phyloP scores from a whole-genome alignment of 345 rosid genomes.

The Erucastrum elatum region DNA sequence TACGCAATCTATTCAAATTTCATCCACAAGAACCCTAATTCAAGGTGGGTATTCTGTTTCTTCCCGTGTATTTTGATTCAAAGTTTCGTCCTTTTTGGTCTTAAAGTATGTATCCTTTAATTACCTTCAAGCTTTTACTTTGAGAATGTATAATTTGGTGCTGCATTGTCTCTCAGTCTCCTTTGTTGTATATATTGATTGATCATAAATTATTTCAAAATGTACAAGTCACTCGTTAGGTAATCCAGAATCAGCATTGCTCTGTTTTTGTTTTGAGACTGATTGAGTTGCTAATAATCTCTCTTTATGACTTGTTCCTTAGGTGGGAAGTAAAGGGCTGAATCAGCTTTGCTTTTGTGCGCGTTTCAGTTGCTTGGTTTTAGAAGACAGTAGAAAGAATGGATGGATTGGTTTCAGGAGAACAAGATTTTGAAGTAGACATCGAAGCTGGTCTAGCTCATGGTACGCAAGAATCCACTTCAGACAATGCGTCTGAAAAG shows the following conservation, averaged over 20 bases:
- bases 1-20: neutral
- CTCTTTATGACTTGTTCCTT: slow-evolving; percentile 1
- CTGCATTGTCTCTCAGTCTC: slow-evolving; percentile 12
- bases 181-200: neutral
- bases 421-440: slow-evolving; percentile 52
- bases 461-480: slow-evolving; percentile 24
- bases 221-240: slow-evolving; percentile 10
- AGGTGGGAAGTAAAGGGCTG: neutral
- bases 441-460: slow-evolving; percentile 56
- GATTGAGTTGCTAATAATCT: slow-evolving; percentile 11
- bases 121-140: neutral
- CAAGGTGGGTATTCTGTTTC: slow-evolving; percentile 11
- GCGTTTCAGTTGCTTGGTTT: neutral
- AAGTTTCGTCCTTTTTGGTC: neutral
- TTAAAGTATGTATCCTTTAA: slow-evolving; percentile 3
- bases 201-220: neutral
- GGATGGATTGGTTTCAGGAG: slow-evolving; percentile 39
- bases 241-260: neutral
- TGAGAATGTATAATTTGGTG: neutral
- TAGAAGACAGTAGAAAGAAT: slow-evolving; percentile 28
- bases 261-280: neutral
- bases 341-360: slow-evolving; percentile 17
- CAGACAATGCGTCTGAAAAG: slow-evolving; percentile 9
- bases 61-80: neutral
- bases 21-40: slow-evolving; percentile 31